Evolutionary conservation across 768 basidiomycete genomes (phyloP).

Genomic region (Pulveroboletus frians): DNA sequence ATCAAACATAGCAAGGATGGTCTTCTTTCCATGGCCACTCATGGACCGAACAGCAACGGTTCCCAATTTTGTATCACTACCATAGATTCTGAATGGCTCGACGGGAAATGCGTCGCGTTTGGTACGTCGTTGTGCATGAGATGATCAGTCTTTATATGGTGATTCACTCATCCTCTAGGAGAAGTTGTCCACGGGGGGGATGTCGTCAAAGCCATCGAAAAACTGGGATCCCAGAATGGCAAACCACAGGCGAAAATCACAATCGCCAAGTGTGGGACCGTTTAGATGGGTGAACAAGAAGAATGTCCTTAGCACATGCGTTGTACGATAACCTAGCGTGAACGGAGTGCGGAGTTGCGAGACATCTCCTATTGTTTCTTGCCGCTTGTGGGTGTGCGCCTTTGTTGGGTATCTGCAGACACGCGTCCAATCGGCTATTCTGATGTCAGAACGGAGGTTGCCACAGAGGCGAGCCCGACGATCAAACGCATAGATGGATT

Average conservation of each 20-base stretch:
- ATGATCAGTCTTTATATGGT: background rate
- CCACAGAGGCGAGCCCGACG: no score
- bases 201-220: background rate
- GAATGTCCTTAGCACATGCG: no score
- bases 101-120: conserved; percentile 14
- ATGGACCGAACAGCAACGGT: conserved; percentile 79
- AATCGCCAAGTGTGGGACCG: background rate
- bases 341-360: no score
- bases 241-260: background rate
- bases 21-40: conserved; percentile 76
- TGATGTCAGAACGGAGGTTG: no score
- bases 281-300: background rate
- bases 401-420: no score
- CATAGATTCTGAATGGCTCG: conserved; percentile 41
- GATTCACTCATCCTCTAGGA: background rate
- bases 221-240: background rate
- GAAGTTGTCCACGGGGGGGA: conserved; percentile 3
- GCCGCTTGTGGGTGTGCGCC: no score
- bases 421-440: no score
- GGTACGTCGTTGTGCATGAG: conserved; percentile 2
- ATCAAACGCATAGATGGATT: no score
- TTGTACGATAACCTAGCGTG: no score
- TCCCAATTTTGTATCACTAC: conserved; percentile 93
- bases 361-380: no score
- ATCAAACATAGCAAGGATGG: conserved; percentile 68